Conservation (phyloP, 2,329 filamentous ascomycete genomes). For the Teratosphaeria viscida region DNA sequence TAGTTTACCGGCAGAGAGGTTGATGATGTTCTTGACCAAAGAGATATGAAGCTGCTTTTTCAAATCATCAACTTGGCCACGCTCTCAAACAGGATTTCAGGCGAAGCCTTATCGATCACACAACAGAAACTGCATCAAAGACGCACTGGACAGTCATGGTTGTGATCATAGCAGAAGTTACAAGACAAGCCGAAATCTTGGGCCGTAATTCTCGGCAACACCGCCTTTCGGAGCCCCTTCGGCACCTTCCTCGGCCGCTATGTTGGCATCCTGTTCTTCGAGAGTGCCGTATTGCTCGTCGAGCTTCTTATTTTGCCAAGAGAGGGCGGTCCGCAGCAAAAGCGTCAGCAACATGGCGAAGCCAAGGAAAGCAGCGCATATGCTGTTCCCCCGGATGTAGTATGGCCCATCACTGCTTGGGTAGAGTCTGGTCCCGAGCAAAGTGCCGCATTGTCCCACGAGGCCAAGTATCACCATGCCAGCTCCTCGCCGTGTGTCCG, state of each 20-base stretch:
- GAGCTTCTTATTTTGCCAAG: constrained; percentile 49
- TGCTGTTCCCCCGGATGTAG: constrained; percentile 43
- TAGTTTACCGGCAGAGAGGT: too few species aligned
- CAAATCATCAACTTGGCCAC: too few species aligned
- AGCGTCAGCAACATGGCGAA: constrained; percentile 47
- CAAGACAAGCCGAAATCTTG: constrained; percentile 2
- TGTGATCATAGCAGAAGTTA: background rate
- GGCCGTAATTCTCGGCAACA: constrained; percentile 21
- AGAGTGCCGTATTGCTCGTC: constrained; percentile 37
- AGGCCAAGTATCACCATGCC: constrained; percentile 29
- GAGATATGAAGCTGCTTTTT: too few species aligned
- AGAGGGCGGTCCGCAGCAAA: constrained; percentile 41
- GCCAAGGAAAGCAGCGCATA: constrained; percentile 52
- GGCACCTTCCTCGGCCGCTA: constrained; percentile 2
- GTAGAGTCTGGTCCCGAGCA: constrained; percentile 42
- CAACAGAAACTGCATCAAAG: background rate
- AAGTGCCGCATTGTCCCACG: constrained; percentile 57
- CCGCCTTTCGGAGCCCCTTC: constrained; percentile 5
- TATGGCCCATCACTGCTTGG: constrained; percentile 36
- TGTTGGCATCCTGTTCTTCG: constrained; percentile 10
- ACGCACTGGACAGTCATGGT: background rate
- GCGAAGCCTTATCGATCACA: background rate
- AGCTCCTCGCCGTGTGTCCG: constrained; percentile 29
- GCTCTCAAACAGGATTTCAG: too few species aligned
- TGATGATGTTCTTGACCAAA: too few species aligned